Evolutionary conservation across 495 filamentous ascomycete species (phyloP), one percentile per base, ranked within the genome.

Genomic region (Penicillium mononematosum): DNA sequence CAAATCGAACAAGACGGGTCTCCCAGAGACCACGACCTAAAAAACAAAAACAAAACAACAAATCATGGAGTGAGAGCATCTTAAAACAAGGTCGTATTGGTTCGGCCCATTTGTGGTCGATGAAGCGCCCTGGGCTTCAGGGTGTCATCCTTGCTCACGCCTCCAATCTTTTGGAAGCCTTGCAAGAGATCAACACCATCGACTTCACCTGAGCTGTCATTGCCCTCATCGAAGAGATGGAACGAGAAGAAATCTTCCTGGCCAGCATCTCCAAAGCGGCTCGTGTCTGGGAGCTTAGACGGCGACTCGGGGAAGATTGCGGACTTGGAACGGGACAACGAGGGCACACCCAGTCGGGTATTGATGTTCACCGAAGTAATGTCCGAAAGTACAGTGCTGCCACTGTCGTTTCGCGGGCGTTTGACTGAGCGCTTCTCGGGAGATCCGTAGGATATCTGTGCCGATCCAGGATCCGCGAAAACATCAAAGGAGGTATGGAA

Each of bases 141-240:
- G 2, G 58, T 31, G 24, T 71, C 68, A 6, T 77, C 68, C 50
- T 73, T 75, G 45, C 56, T 68, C 45, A 69, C 53, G 4, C 77
- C 84, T 54, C 91, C 91, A 70, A 96, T 96, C 71, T 90, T 91
- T 69, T 91, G 87, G 64, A 96, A 96, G 7, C 91, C 91, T 67
- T 91, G 88, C 50, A 92, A 79, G 53, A 98, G 86, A 71, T 96
- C 92, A 45, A 95, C 79, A 1, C 86, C 88, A 32, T 84, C 78
- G 20, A 85, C 81, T 50, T 89, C 88, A 32, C 76, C 76, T 4
- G 78, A 66, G 48, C 85, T 65, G 19, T 67, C 64, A 41, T 58
- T 69, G 43, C 50, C 83, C 42, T 91, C 81, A 45, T 86, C 80
- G 47, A 80, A 75, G 38, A 79, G 71, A 27, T 88, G 78, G 56